These are phyloP conservation scores for Alternaria rosae DNA, from an alignment of 2,329 filamentous ascomycete genomes.

Conservation along the genomic window DNA sequence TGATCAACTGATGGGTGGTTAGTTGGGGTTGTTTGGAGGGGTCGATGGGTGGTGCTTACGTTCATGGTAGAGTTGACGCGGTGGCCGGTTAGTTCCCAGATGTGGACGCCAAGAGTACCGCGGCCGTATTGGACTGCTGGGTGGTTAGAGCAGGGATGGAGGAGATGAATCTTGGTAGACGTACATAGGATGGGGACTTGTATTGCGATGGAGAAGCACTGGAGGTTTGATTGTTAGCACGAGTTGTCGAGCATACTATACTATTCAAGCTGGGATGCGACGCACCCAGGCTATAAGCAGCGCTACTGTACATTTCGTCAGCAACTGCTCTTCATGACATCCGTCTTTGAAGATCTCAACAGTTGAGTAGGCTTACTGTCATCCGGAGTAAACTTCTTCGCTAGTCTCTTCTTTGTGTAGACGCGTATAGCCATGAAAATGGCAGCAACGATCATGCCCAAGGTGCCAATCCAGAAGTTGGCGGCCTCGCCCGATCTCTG, in stretches of 20 bases:
- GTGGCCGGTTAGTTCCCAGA: conserved; percentile 27
- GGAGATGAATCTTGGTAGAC: neutral
- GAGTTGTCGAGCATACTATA: neutral
- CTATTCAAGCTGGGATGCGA: neutral
- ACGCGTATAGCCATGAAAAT: conserved; percentile 33
- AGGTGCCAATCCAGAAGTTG: conserved; percentile 26
- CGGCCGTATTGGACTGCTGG: conserved; percentile 16
- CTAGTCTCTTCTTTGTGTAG: conserved; percentile 34
- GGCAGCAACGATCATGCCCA: conserved; percentile 31
- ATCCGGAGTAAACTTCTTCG: conserved; percentile 31
- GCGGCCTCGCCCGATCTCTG: conserved; percentile 17
- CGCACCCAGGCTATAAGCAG: conserved; percentile 22
- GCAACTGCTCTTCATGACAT: neutral
- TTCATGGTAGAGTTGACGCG: conserved; percentile 20
- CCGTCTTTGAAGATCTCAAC: neutral
- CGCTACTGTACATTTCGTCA: conserved; percentile 11
- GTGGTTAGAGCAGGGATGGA: neutral
- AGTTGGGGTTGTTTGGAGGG: neutral
- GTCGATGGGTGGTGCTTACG: neutral
- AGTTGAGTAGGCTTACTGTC: conserved; percentile 25
- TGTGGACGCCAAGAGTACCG: conserved; percentile 27
- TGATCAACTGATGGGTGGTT: conserved; percentile 5
- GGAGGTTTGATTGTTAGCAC: neutral
- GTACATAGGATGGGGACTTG: conserved; percentile 17
- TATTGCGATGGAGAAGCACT: conserved; percentile 19